phyloP scores from a whole-genome alignment of 306 rosid species.

The Corylus americana region DNA sequence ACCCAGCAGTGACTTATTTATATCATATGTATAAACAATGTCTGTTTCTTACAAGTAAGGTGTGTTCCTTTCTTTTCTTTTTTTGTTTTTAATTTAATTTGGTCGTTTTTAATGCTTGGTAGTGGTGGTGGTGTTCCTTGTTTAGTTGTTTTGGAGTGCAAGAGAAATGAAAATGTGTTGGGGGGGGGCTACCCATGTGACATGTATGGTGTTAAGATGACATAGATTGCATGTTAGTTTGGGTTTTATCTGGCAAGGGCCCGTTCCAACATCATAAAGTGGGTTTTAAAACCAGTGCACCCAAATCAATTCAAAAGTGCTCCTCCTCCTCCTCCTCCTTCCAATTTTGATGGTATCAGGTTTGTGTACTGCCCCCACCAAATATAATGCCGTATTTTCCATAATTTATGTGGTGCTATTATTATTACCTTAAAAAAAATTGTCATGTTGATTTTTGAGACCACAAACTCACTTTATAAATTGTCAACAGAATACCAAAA shows the following conservation, averaged over 20 bases:
- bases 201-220: constrained; percentile 55
- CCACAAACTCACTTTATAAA: no score
- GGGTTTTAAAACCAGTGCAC: constrained; percentile 34
- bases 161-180: constrained; percentile 39
- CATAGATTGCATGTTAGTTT: constrained; percentile 59
- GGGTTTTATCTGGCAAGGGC: constrained; percentile 52
- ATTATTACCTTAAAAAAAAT: no score
- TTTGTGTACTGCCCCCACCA: no score
- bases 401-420: no score
- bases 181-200: constrained; percentile 70
- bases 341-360: neutral
- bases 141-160: constrained; percentile 57
- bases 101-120: neutral
- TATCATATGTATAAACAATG: no score
- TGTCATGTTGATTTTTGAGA: no score
- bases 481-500: no score
- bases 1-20: neutral
- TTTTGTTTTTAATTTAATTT: no score
- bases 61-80: neutral
- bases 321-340: constrained; percentile 14
- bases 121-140: constrained; percentile 39
- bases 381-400: no score
- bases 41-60: no score
- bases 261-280: constrained; percentile 31
- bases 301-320: constrained; percentile 26